Percentiles rank a stretch among this genome's conserved stretches.
These are phyloP conservation scores for Giardia duodenalis DNA, from an alignment of 208 protist species.

Conservation along the genomic window DNA sequence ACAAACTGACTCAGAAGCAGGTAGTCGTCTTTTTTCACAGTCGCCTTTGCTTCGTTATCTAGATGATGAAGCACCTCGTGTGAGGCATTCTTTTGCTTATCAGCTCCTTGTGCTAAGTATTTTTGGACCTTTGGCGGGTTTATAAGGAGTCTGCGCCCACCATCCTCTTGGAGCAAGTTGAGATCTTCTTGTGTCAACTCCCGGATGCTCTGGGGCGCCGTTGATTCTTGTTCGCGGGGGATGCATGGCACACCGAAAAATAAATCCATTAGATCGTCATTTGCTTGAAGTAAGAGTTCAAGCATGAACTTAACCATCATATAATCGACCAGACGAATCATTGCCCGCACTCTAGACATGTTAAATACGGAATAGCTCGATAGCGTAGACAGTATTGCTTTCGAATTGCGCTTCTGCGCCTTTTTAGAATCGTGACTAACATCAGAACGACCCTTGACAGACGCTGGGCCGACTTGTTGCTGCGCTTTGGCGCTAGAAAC, in stretches of 20 bases:
- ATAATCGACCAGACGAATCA: background rate
- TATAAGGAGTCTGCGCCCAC: background rate
- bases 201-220: background rate
- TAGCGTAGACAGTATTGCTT: background rate
- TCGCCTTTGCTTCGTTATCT: background rate
- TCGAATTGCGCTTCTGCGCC: background rate
- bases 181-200: background rate
- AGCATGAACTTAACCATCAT: background rate
- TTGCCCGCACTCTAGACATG: background rate
- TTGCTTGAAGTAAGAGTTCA: background rate
- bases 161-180: background rate
- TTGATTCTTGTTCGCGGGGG: background rate
- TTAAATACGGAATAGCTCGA: background rate
- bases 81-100: background rate
- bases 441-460: background rate
- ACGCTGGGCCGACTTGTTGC: background rate
- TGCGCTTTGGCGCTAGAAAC: background rate
- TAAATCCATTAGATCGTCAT: background rate
- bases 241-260: conserved; percentile 5
- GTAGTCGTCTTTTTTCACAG: background rate
- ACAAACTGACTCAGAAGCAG: background rate
- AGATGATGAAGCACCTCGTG: background rate
- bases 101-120: background rate
- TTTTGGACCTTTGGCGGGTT: background rate
- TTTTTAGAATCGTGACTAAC: background rate